Percentiles rank a stretch among this genome's conserved stretches.
Conservation (phyloP, 306 rosid genomes). For the Prunus fruticosa region DNA sequence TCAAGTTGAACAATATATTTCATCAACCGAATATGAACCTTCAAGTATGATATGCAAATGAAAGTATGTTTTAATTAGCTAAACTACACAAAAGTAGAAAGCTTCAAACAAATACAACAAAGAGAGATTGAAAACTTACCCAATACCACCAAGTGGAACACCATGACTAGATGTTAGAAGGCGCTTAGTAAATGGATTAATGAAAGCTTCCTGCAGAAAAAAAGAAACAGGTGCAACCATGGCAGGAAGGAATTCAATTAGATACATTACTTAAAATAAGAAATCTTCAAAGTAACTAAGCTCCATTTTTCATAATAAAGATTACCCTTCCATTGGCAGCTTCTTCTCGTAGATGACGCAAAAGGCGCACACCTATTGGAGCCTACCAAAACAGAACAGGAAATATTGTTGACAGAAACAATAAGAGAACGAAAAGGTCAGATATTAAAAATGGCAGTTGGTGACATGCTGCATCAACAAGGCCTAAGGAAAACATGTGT, state of each 20-base stretch:
- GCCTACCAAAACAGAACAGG: conserved; percentile 51
- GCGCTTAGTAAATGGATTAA: conserved; percentile 70
- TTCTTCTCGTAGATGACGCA: conserved; percentile 63
- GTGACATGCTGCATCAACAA: conserved; percentile 4
- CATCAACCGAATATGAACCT: not conserved
- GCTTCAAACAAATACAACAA: not conserved
- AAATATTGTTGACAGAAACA: conserved; percentile 11
- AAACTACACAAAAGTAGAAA: not conserved
- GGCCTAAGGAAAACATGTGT: not conserved
- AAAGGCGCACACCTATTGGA: conserved; percentile 73
- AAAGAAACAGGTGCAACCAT: conserved; percentile 12
- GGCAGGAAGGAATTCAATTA: conserved; percentile 9
- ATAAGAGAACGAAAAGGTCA: not conserved
- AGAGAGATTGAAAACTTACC: conserved; percentile 46
- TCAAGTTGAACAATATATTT: not conserved
- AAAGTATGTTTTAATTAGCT: not conserved
- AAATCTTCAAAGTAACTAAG: conserved; percentile 17
- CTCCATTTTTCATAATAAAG: conserved; percentile 9
- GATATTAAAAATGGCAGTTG: not conserved
- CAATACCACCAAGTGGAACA: conserved; percentile 89
- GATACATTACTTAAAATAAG: conserved; percentile 21
- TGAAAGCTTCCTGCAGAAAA: conserved; percentile 37
- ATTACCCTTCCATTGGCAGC: conserved; percentile 71
- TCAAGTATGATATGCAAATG: not conserved
- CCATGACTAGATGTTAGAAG: conserved; percentile 60